These are phyloP conservation scores for Aquilaria sinensis DNA, from an alignment of 345 rosid genomes.

Conservation along the genomic window DNA sequence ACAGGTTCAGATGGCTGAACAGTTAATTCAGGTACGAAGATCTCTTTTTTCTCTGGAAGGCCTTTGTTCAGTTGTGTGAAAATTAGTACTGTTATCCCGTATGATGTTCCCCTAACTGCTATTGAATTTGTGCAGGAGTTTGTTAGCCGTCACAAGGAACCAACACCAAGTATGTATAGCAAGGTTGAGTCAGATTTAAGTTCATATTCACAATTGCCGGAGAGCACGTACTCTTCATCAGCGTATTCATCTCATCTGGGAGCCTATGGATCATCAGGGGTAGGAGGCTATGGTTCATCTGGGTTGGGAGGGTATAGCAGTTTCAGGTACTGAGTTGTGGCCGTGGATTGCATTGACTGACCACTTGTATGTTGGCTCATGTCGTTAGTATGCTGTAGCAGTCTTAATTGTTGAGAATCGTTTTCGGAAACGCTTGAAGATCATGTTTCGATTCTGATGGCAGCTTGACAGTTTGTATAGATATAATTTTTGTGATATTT, in stretches of 20 bases:
- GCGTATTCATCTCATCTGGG: constrained; percentile 4
- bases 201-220: constrained; percentile 23
- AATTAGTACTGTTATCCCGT: neutral
- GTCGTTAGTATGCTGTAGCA: too few relatives aligned
- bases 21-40: constrained; percentile 25
- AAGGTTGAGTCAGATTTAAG: constrained; percentile 20
- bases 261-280: constrained; percentile 24
- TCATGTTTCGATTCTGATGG: too few relatives aligned
- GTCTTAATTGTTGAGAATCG: too few relatives aligned
- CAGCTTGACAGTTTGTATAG: too few relatives aligned
- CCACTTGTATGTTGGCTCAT: too few relatives aligned
- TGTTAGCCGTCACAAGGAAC: constrained; percentile 21
- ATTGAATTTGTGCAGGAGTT: constrained; percentile 17
- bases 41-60: neutral
- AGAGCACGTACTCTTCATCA: constrained; percentile 19
- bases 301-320: constrained; percentile 19
- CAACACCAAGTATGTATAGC: constrained; percentile 15
- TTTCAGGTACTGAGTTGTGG: constrained; percentile 19
- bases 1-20: constrained; percentile 33
- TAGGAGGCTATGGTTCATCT: constrained; percentile 17
- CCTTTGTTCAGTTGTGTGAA: neutral
- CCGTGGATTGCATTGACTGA: too few relatives aligned
- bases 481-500: too few relatives aligned
- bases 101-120: neutral
- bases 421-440: too few relatives aligned